Conservation (phyloP, 805 yeast genomes). For the Lipomyces orientalis region DNA sequence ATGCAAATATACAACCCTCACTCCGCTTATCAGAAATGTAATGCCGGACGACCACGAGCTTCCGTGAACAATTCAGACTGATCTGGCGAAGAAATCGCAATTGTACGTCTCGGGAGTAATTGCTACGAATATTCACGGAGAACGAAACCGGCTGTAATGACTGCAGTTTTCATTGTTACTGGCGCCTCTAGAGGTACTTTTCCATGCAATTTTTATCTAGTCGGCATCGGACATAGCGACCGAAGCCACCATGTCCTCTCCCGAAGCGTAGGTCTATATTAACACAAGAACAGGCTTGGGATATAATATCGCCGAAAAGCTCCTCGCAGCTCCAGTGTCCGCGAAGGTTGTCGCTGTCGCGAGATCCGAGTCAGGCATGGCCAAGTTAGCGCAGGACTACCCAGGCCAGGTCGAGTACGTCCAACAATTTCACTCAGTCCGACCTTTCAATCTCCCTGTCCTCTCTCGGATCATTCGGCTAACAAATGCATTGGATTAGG, state of each 20-base stretch:
- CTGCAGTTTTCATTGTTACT: conserved; percentile 44
- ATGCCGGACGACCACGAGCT: background rate
- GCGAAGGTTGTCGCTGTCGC: conserved; percentile 72
- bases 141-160: background rate
- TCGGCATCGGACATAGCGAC: background rate
- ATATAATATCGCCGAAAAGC: conserved; percentile 63
- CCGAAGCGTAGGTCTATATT: background rate
- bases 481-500: conserved; percentile 20
- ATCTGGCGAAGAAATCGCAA: no score
- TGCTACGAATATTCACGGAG: background rate
- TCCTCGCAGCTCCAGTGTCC: conserved; percentile 48
- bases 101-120: background rate
- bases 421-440: conserved; percentile 15
- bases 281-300: conserved; percentile 67
- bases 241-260: background rate
- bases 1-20: background rate
- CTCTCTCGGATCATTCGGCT: conserved; percentile 2
- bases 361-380: conserved; percentile 60
- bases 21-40: background rate
- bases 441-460: background rate
- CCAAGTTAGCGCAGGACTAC: conserved; percentile 51
- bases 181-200: conserved; percentile 47
- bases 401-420: conserved; percentile 43
- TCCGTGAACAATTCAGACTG: background rate
- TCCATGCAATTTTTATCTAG: background rate